A percentile compares a stretch with the other conserved stretches of the same genome.
Evolutionary conservation across 176 grass and related monocot genomes (phyloP).

Genomic region (Aechmea fasciata): DNA sequence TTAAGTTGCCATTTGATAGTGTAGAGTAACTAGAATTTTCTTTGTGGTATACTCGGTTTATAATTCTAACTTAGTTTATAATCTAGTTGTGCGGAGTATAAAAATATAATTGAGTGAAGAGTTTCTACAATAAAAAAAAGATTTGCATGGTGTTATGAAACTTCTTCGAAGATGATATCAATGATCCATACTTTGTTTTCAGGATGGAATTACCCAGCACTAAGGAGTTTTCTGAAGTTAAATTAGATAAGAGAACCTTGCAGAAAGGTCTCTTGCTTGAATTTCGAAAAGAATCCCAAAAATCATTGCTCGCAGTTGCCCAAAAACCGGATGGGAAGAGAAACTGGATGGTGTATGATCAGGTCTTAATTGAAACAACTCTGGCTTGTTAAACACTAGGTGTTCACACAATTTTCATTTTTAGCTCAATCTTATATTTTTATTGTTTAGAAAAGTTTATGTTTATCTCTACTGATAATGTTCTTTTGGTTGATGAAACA

Average conservation of each 20-base stretch:
- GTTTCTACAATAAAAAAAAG: not conserved
- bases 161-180: not conserved
- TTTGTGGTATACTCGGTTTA: too few species aligned
- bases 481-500: conserved; percentile 29
- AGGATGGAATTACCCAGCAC: conserved; percentile 61
- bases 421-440: not conserved
- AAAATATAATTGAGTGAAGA: not conserved
- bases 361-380: conserved; percentile 35
- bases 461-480: conserved; percentile 18
- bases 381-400: conserved; percentile 3
- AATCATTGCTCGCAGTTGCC: conserved; percentile 65
- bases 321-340: conserved; percentile 89
- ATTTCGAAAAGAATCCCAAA: conserved; percentile 84
- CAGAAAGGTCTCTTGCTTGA: conserved; percentile 77
- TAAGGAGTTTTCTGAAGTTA: conserved; percentile 51
- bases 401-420: conserved; percentile 12
- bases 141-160: not conserved
- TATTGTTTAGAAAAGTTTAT: conserved; percentile 1
- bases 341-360: conserved; percentile 86
- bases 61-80: too few species aligned
- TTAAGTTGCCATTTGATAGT: too few species aligned
- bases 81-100: not conserved
- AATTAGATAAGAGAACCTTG: conserved; percentile 58
- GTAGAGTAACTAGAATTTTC: too few species aligned
- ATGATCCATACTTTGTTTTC: not conserved